Evolutionary conservation across 2,329 filamentous ascomycete species (phyloP).

Genomic region (Trichoderma endophyticum): DNA sequence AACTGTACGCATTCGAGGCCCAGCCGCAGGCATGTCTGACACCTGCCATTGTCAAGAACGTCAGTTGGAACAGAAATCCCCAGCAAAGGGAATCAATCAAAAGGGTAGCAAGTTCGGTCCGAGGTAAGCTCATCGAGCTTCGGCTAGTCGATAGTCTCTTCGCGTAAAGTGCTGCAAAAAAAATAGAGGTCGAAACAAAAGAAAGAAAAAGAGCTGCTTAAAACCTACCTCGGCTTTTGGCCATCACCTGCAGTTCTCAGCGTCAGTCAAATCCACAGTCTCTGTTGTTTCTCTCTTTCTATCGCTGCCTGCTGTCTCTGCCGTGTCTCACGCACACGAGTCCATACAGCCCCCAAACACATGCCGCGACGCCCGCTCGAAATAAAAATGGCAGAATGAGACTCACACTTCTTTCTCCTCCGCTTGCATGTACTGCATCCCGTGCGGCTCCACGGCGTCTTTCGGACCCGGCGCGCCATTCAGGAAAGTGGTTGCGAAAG

Average conservation of each 20-base stretch:
- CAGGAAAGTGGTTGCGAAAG: neutral
- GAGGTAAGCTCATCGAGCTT: neutral
- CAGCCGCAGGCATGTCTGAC: slow-evolving; percentile 9
- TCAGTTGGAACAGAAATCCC: neutral
- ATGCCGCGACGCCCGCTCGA: neutral
- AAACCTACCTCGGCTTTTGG: slow-evolving; percentile 13
- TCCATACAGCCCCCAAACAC: neutral
- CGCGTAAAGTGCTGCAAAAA: neutral
- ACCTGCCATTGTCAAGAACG: neutral
- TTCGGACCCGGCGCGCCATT: slow-evolving; percentile 13
- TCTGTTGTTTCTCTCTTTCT: neutral
- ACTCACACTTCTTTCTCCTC: slow-evolving; percentile 17
- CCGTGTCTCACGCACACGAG: neutral
- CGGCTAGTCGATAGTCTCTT: neutral
- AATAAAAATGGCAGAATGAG: neutral
- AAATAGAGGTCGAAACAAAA: neutral
- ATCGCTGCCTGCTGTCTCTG: neutral
- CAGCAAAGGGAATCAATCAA: neutral
- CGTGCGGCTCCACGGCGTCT: slow-evolving; percentile 18
- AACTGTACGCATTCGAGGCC: slow-evolving; percentile 16
- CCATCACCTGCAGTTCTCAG: slow-evolving; percentile 6
- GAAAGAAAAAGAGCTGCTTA: neutral
- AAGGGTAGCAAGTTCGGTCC: neutral
- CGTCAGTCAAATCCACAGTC: neutral
- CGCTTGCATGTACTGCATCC: slow-evolving; percentile 16